Percentiles rank a stretch among this genome's conserved stretches.
phyloP scores from a whole-genome alignment of 108 stramenopile genomes.

The Pseudonitzschia multiseries region DNA sequence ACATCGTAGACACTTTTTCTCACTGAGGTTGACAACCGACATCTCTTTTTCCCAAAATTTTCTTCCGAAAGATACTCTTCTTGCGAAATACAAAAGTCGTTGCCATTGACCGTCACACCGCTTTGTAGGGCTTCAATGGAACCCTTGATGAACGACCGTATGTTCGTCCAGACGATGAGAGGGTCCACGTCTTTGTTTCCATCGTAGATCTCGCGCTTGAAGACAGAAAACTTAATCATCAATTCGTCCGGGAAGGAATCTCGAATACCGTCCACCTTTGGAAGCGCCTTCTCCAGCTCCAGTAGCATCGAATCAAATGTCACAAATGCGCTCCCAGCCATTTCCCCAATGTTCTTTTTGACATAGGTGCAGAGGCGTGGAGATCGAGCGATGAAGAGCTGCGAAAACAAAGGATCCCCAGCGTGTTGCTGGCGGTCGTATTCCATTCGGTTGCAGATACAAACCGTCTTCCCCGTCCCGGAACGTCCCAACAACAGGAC shows the following conservation, averaged over 20 bases:
- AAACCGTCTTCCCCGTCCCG: constrained; percentile 62
- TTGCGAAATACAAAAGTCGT: constrained; percentile 18
- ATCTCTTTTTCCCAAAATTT: constrained; percentile 41
- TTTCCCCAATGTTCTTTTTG: constrained; percentile 29
- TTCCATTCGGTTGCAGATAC: constrained; percentile 53
- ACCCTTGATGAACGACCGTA: constrained; percentile 63
- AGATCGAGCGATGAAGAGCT: constrained; percentile 56
- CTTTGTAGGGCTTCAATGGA: constrained; percentile 50
- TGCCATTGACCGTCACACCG: background rate
- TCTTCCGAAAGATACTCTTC: constrained; percentile 38
- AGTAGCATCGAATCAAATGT: constrained; percentile 38
- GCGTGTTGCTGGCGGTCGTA: constrained; percentile 36
- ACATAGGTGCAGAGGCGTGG: constrained; percentile 49
- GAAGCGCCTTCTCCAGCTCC: constrained; percentile 27
- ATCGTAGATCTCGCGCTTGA: constrained; percentile 39
- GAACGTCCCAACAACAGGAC: constrained; percentile 50
- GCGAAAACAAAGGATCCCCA: constrained; percentile 26
- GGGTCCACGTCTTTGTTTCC: constrained; percentile 23
- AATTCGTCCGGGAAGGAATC: background rate
- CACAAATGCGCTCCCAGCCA: constrained; percentile 19
- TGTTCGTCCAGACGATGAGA: constrained; percentile 54
- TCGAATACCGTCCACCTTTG: background rate
- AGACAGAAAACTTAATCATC: constrained; percentile 36
- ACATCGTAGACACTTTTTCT: constrained; percentile 35
- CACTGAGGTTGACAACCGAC: constrained; percentile 36